Evolutionary conservation across 495 filamentous ascomycete species (phyloP).

Genomic region (Lasiosphaeriaceae sp.): DNA sequence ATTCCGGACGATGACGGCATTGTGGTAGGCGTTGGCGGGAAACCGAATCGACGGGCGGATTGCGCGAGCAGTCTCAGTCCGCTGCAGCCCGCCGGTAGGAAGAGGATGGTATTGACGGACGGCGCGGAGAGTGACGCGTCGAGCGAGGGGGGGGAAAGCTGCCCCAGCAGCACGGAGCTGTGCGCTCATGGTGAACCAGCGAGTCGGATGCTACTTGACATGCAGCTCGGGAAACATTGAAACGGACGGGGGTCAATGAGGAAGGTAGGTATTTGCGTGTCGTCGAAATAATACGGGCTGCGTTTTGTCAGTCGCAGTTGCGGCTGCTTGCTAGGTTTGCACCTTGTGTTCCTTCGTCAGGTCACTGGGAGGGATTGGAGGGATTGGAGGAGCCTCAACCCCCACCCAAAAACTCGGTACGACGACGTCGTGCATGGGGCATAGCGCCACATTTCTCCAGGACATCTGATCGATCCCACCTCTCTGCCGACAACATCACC

Average conservation of each 20-base stretch:
- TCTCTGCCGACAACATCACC: no score
- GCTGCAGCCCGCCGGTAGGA: slow-evolving; percentile 65
- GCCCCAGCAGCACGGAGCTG: slow-evolving; percentile 70
- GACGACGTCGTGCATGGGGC: neutral
- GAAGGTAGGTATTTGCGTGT: neutral
- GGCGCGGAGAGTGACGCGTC: slow-evolving; percentile 50
- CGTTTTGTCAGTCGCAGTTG: neutral
- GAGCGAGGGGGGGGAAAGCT: slow-evolving; percentile 55
- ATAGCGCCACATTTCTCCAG: neutral
- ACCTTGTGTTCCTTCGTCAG: neutral
- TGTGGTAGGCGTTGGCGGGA: slow-evolving; percentile 73
- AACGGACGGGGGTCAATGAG: neutral
- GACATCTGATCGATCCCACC: neutral
- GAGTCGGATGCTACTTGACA: slow-evolving; percentile 1
- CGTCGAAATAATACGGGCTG: neutral
- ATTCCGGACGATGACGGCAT: slow-evolving; percentile 77
- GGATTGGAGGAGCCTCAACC: neutral
- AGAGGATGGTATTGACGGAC: slow-evolving; percentile 64
- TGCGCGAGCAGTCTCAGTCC: slow-evolving; percentile 58
- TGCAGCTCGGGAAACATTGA: slow-evolving; percentile 14
- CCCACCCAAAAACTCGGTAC: neutral
- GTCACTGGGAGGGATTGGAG: neutral
- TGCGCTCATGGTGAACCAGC: slow-evolving; percentile 64
- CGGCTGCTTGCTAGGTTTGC: neutral
- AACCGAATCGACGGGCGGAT: slow-evolving; percentile 66